Percentiles rank a stretch among this genome's conserved stretches.
Evolutionary conservation across 345 rosid genomes (phyloP).

Genomic region (Ceriops tagal): DNA sequence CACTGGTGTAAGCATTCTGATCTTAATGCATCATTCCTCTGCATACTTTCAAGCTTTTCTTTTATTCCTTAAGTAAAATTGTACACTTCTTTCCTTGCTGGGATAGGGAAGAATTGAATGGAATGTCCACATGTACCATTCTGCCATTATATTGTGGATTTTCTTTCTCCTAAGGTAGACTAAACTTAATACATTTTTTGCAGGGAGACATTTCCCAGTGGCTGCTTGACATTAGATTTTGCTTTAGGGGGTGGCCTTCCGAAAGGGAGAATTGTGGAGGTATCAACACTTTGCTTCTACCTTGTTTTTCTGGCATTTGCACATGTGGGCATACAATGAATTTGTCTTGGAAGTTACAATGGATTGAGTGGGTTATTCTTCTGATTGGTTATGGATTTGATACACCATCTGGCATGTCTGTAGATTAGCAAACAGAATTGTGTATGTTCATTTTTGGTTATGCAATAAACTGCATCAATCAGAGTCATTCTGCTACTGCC

Average conservation of each 20-base stretch:
- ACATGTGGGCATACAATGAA: background rate
- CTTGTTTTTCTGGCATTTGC: background rate
- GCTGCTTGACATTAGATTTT: constrained; percentile 85
- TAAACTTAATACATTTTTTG: constrained; percentile 19
- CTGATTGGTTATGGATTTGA: background rate
- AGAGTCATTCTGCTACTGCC: no score
- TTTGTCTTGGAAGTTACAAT: background rate
- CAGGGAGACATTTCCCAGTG: constrained; percentile 94
- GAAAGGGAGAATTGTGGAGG: constrained; percentile 94
- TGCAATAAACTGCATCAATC: background rate
- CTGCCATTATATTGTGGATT: background rate
- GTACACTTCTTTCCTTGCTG: background rate
- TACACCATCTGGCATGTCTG: background rate
- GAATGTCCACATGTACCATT: background rate
- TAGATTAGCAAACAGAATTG: background rate
- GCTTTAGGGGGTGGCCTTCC: constrained; percentile 98
- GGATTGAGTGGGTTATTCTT: background rate
- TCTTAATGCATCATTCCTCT: background rate
- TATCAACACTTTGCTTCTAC: constrained; percentile 17
- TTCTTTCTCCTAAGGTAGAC: background rate
- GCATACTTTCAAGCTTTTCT: background rate
- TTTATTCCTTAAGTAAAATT: background rate
- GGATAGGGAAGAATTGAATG: constrained; percentile 2
- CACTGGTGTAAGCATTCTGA: constrained; percentile 64
- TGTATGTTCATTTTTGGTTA: background rate